These are phyloP conservation scores for Waitea zeae DNA, from an alignment of 1,284 basidiomycete genomes.

Conservation along the genomic window DNA sequence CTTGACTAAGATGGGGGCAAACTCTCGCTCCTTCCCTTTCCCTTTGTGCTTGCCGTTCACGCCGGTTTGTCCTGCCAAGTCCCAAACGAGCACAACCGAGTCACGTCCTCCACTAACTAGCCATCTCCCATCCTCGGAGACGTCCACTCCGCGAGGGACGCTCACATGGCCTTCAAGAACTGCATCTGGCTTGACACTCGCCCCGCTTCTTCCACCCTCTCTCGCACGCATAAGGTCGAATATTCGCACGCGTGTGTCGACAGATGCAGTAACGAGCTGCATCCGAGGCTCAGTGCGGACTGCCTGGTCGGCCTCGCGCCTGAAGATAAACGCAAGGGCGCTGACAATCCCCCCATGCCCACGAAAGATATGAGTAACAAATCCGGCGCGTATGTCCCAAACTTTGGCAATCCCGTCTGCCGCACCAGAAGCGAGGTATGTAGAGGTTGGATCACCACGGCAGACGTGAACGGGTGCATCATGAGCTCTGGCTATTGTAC, in stretches of 20 bases:
- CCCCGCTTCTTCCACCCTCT: too few relatives aligned
- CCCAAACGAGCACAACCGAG: conserved; percentile 83
- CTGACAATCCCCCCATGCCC: conserved; percentile 95
- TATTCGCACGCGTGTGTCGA: conserved; percentile 79
- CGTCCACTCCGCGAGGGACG: conserved; percentile 75
- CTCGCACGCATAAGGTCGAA: conserved; percentile 78
- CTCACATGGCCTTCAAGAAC: conserved; percentile 85
- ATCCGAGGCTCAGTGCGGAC: conserved; percentile 35
- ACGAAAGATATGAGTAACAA: conserved; percentile 88
- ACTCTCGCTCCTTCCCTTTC: conserved; percentile 30
- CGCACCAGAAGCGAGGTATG: conserved; percentile 86
- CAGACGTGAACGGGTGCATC: conserved; percentile 89
- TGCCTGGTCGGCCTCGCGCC: conserved; percentile 35
- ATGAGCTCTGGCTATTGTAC: conserved; percentile 72
- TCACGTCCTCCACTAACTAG: conserved; percentile 82
- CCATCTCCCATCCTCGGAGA: conserved; percentile 74
- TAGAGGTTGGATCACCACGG: conserved; percentile 70
- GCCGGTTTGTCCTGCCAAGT: conserved; percentile 28
- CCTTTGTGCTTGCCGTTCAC: conserved; percentile 20
- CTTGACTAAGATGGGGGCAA: conserved; percentile 46
- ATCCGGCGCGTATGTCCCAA: conserved; percentile 82
- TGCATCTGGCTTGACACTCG: conserved; percentile 46
- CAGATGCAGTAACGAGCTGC: conserved; percentile 78
- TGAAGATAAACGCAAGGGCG: conserved; percentile 71
- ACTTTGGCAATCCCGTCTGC: conserved; percentile 96